A percentile compares a stretch with the other conserved stretches of the same genome.
phyloP scores from a whole-genome alignment of 257 asterid species.

The Nyctanthes arbortristis region DNA sequence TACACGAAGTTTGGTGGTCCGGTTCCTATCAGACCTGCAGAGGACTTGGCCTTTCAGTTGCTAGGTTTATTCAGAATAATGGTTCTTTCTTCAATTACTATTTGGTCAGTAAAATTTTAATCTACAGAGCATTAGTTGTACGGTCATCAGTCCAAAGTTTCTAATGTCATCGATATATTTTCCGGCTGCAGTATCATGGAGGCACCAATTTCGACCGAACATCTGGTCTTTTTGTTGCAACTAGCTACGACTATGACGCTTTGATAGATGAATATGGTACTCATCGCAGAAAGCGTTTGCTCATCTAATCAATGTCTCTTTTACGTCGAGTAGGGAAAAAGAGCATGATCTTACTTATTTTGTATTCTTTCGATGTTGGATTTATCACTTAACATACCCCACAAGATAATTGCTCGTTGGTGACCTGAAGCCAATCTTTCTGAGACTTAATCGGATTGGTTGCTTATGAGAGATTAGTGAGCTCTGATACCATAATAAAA shows the following conservation, averaged over 20 bases:
- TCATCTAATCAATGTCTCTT: background rate
- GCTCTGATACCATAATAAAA: too few species aligned
- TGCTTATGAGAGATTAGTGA: too few species aligned
- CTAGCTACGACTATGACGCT: constrained; percentile 92
- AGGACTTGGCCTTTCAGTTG: constrained; percentile 92
- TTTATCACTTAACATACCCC: too few species aligned
- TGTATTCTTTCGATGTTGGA: too few species aligned
- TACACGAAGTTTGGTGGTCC: constrained; percentile 80
- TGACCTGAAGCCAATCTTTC: too few species aligned
- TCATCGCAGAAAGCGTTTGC: too few species aligned
- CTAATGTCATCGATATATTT: too few species aligned
- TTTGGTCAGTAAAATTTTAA: constrained; percentile 52
- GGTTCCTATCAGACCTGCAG: constrained; percentile 71
- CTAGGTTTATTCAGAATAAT: constrained; percentile 81
- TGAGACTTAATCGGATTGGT: too few species aligned
- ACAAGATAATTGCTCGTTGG: too few species aligned
- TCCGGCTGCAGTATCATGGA: constrained; percentile 68
- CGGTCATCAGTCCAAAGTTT: too few species aligned
- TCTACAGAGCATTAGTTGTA: background rate
- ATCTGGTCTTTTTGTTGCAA: constrained; percentile 78
- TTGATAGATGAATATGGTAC: constrained; percentile 90
- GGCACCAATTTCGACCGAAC: constrained; percentile 88
- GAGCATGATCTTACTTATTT: too few species aligned
- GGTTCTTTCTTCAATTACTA: constrained; percentile 93
- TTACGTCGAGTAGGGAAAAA: too few species aligned